A percentile compares a stretch with the other conserved stretches of the same genome.
Evolutionary conservation across 305 asterid species (phyloP).

Genomic region (Stenogyne calaminthoides): DNA sequence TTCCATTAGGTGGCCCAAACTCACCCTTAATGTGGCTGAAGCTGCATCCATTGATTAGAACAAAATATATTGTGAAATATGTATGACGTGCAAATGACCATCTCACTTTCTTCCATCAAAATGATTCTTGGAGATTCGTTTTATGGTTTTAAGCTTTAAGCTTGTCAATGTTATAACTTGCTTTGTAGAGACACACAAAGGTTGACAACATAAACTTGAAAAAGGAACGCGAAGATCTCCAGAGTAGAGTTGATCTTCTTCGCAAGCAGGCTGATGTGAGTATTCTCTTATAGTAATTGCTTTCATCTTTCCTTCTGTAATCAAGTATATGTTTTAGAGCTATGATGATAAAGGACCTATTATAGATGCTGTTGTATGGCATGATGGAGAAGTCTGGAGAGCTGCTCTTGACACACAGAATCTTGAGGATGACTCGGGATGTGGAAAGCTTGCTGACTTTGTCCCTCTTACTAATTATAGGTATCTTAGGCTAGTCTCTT

Average conservation of each 20-base stretch:
- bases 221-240: conserved; percentile 82
- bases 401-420: conserved; percentile 95
- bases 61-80: background rate
- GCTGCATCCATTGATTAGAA: background rate
- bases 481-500: conserved; percentile 42
- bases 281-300: background rate
- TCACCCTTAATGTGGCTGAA: background rate
- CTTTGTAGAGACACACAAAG: conserved; percentile 65
- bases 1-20: background rate
- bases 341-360: conserved; percentile 96
- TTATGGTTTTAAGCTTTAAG: conserved; percentile 12
- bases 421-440: conserved; percentile 79
- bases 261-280: conserved; percentile 91
- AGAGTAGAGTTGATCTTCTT: conserved; percentile 81
- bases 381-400: conserved; percentile 96
- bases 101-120: conserved; percentile 27
- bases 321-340: conserved; percentile 47
- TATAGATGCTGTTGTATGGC: conserved; percentile 98
- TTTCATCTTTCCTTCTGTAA: conserved; percentile 22
- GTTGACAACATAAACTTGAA: conserved; percentile 64
- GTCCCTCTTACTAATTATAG: conserved; percentile 92
- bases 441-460: conserved; percentile 85
- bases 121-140: conserved; percentile 17
- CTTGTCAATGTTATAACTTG: conserved; percentile 29
- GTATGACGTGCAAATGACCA: conserved; percentile 9